Base-by-base conservation (phyloP, 164 flowering plant species). In the Vitis labrusca region DNA sequence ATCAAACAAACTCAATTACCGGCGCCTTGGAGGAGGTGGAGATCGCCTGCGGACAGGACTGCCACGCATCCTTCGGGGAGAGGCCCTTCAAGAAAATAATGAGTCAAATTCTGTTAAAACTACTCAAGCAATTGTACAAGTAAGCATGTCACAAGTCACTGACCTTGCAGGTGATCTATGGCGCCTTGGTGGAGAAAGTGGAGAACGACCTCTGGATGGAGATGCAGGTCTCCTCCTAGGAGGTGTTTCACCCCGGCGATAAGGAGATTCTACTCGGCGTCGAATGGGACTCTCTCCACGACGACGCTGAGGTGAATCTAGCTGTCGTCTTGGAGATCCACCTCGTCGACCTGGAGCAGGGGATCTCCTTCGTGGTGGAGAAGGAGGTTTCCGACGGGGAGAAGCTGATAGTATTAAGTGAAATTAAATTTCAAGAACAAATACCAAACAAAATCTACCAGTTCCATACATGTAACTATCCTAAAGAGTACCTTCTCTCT, bases 31-130 rank as follows among this genome's bases (percentile, higher is more conserved):
- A 65, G 94, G 90, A 67, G 71, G 74, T 15, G 99, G 99, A 66
- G 98, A 92, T 29, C 94, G 91, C 71, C 88, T 89, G 10, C 97
- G 96, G 30, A 86, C 60, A 16, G 99, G 99, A 78, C 99, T 91
- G 23, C 96, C 97, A 71, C 92, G 97, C 29, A 79, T 64, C 75
- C 97, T 90, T 73, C 93, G 79, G 1, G 93, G 93, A 72, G 97
- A 88, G 59, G 56, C 79, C 84, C 91, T 90, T 59, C 29, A 14
- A 73, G 44, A 63, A 29, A 16, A 59, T 23, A 27, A 69, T 48
- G 5, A 53, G 23, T 67, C 64, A 70, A 29, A 54, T n/a, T 19
- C 44, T 70, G 10, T 29, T 48, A 54, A 54, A 57, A 7, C n/a
- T 51, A 66, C 17, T 50, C 16, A 49, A 49, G 3, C 23, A 48